Conservation (phyloP, 257 asterid species). For the Penstemon eatonii region DNA sequence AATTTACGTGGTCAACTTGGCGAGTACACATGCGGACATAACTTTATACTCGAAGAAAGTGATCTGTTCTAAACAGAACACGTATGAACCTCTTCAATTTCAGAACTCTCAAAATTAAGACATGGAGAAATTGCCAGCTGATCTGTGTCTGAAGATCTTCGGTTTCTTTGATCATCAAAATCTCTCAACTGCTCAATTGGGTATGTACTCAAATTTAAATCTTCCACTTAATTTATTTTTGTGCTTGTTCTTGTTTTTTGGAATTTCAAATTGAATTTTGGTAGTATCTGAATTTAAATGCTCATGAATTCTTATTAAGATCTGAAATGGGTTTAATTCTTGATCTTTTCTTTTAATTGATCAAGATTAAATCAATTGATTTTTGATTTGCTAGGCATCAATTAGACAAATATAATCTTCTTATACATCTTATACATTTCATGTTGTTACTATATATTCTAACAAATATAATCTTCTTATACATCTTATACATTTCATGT, state of each 20-base stretch:
- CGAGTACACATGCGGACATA: neutral
- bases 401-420: too few species aligned
- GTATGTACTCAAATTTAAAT: conserved; percentile 33
- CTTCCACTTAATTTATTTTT: neutral
- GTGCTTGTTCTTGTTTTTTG: conserved; percentile 5
- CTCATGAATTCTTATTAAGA: conserved; percentile 26
- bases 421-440: neutral
- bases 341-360: neutral
- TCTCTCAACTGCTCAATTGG: conserved; percentile 79
- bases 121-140: conserved; percentile 73
- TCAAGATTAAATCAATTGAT: neutral
- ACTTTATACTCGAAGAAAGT: neutral
- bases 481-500: too few species aligned
- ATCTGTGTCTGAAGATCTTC: conserved; percentile 58
- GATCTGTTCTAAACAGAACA: neutral
- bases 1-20: neutral
- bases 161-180: conserved; percentile 68
- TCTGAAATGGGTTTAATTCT: conserved; percentile 28
- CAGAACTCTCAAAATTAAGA: conserved; percentile 14
- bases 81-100: too few species aligned
- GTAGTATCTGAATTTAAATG: conserved; percentile 15
- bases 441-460: too few species aligned
- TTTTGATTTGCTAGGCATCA: too few species aligned
- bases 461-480: too few species aligned
- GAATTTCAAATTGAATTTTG: conserved; percentile 14